A percentile compares a stretch with the other conserved stretches of the same genome.
Evolutionary conservation across 1,284 basidiomycete species (phyloP).

Genomic region (Garcileccinum viscosum): DNA sequence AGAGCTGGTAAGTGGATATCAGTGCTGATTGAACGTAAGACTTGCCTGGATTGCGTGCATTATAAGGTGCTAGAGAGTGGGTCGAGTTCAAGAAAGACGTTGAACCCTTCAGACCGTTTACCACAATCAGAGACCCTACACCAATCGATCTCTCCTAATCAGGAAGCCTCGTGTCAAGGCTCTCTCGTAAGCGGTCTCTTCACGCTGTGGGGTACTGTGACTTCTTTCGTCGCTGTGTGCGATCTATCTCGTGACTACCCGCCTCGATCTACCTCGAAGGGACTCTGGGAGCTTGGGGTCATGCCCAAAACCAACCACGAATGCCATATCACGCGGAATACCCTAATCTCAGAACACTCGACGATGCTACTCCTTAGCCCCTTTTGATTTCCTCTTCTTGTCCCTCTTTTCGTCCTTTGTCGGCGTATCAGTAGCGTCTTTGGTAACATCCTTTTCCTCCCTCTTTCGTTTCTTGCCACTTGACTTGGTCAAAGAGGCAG

Average conservation of each 20-base stretch:
- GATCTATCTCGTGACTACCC: no score
- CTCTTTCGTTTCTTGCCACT: constrained; percentile 29
- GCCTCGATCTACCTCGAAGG: no score
- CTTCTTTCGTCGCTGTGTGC: no score
- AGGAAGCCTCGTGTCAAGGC: constrained; percentile 36
- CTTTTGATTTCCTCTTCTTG: constrained; percentile 17
- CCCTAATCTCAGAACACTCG: background rate
- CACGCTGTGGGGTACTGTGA: no score
- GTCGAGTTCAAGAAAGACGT: constrained; percentile 24
- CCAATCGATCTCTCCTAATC: constrained; percentile 43
- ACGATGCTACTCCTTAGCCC: constrained; percentile 9
- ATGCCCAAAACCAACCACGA: no score
- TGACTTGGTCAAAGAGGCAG: background rate
- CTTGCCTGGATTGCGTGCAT: constrained; percentile 79
- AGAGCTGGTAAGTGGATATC: constrained; percentile 14
- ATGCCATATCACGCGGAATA: no score
- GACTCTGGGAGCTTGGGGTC: no score
- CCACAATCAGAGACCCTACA: constrained; percentile 38
- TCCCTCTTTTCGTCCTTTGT: constrained; percentile 35
- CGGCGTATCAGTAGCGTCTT: constrained; percentile 1
- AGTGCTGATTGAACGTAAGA: background rate
- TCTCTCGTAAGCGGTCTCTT: constrained; percentile 2
- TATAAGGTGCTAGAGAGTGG: constrained; percentile 14
- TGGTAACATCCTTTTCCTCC: constrained; percentile 7
- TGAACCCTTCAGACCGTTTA: constrained; percentile 17